Conservation (phyloP, 2,329 filamentous ascomycete genomes). For the Pestalotiopsis sp. region DNA sequence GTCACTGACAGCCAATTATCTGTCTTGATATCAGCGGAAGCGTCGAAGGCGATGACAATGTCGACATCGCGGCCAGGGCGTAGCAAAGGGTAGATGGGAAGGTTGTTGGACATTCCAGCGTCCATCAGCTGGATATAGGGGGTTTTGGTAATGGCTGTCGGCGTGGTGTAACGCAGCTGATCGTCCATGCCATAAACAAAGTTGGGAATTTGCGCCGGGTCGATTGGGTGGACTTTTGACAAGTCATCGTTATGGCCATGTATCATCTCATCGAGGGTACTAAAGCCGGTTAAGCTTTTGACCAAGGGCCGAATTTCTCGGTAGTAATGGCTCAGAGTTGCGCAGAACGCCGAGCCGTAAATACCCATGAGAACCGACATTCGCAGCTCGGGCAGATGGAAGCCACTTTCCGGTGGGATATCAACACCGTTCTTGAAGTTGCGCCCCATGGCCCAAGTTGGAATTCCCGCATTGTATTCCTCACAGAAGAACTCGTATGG, state of each 20-base stretch:
- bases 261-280: slow-evolving; percentile 79
- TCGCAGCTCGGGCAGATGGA: slow-evolving; percentile 79
- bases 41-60: slow-evolving; percentile 89
- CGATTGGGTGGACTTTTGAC: slow-evolving; percentile 90
- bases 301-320: slow-evolving; percentile 87
- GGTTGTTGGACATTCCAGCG: slow-evolving; percentile 97
- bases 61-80: slow-evolving; percentile 88
- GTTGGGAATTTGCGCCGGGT: slow-evolving; percentile 89
- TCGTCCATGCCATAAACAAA: slow-evolving; percentile 82
- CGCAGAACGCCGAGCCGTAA: slow-evolving; percentile 97
- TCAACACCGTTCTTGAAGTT: slow-evolving; percentile 75
- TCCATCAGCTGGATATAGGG: slow-evolving; percentile 88
- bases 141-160: slow-evolving; percentile 71
- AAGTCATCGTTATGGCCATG: slow-evolving; percentile 82
- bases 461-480: slow-evolving; percentile 87
- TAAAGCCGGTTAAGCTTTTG: slow-evolving; percentile 73
- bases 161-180: slow-evolving; percentile 74
- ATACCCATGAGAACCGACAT: slow-evolving; percentile 86
- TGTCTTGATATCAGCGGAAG: slow-evolving; percentile 87
- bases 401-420: slow-evolving; percentile 64
- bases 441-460: slow-evolving; percentile 89
- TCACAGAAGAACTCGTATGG: slow-evolving; percentile 97
- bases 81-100: slow-evolving; percentile 92
- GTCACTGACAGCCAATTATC: slow-evolving; percentile 97
- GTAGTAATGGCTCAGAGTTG: slow-evolving; percentile 94